Conservation (phyloP, 1,284 basidiomycete genomes). For the Microstroma glucosiphilum region DNA sequence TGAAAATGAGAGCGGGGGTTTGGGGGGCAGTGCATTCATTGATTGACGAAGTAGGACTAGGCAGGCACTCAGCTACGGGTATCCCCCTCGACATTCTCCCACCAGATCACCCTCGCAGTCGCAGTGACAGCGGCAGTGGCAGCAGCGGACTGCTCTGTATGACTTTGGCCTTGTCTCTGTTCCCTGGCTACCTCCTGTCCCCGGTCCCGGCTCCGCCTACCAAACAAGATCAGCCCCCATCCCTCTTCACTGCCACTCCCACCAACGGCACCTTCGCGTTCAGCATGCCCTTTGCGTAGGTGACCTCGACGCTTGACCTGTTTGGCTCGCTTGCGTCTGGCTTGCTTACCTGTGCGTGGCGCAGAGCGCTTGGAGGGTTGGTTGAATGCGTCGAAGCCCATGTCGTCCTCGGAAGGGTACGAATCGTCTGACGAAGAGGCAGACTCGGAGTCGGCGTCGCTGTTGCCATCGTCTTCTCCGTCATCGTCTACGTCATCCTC, state of each 20-base stretch:
- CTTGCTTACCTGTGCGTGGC: not conserved
- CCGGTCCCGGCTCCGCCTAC: not conserved
- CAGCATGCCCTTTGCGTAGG: not conserved
- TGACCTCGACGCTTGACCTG: not conserved
- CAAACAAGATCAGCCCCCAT: constrained; percentile 1
- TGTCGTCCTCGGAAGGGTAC: no score
- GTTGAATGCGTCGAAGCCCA: not conserved
- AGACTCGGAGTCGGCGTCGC: not conserved
- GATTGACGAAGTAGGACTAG: not conserved
- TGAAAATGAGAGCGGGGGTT: not conserved
- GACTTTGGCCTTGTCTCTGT: not conserved
- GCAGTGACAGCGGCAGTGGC: no score
- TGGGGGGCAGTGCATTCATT: not conserved
- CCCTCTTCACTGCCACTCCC: not conserved
- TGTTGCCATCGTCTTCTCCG: not conserved
- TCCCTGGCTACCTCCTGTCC: not conserved
- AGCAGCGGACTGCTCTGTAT: not conserved
- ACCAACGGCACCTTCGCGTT: not conserved
- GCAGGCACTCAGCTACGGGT: not conserved
- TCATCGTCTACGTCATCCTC: constrained; percentile 1
- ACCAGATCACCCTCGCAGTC: not conserved
- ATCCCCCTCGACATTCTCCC: constrained; percentile 5
- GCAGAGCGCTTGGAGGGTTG: not conserved
- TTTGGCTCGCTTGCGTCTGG: not conserved
- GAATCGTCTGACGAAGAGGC: not conserved